Conservation (phyloP, 192 early-diverging fungal species). For the Podochytrium sp. region DNA sequence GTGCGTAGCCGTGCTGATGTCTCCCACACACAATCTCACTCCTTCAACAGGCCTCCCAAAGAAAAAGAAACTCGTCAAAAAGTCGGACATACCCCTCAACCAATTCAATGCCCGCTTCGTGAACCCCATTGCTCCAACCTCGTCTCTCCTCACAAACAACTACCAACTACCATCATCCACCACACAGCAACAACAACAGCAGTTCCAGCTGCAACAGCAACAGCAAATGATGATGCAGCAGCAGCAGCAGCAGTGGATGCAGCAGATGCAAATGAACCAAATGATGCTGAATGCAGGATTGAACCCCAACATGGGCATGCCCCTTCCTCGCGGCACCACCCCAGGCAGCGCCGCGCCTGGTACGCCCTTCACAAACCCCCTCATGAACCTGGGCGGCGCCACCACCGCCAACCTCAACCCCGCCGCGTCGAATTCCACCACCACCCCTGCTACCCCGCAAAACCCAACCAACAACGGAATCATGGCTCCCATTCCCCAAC, state of each 20-base stretch:
- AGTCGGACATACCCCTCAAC: neutral
- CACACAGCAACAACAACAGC: slow-evolving; percentile 1
- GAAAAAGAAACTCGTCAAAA: slow-evolving; percentile 12
- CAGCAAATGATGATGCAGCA: neutral
- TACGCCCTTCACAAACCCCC: too few relatives aligned
- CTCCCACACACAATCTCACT: neutral
- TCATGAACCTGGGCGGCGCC: too few relatives aligned
- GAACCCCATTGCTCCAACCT: neutral
- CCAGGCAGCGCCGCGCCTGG: too few relatives aligned
- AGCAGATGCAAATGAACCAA: neutral
- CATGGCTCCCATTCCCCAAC: too few relatives aligned
- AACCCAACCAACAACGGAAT: too few relatives aligned
- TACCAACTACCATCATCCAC: neutral
- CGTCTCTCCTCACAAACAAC: neutral
- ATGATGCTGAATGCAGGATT: neutral
- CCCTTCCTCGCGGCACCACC: too few relatives aligned
- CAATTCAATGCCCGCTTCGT: neutral
- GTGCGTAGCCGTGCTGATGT: neutral
- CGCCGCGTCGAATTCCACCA: neutral
- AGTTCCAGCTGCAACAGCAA: neutral
- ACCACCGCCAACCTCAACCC: too few relatives aligned
- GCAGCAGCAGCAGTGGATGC: neutral
- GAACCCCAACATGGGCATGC: neutral
- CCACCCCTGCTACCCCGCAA: neutral
- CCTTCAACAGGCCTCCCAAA: neutral